A percentile compares a stretch with the other conserved stretches of the same genome.
Evolutionary conservation across 805 yeast species (phyloP).

Genomic region (Monosporozyma aquatica): DNA sequence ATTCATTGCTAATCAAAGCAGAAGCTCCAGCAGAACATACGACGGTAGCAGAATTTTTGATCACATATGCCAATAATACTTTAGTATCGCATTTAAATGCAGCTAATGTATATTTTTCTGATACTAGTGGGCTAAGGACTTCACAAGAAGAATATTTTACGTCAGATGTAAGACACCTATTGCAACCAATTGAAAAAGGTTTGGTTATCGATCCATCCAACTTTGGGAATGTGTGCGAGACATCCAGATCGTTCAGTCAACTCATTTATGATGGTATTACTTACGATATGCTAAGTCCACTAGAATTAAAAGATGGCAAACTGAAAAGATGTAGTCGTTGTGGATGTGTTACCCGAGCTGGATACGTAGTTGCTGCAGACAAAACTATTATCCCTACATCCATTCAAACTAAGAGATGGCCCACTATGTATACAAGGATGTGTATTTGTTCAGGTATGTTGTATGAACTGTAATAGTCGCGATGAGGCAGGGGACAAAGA

Average conservation of each 20-base stretch:
- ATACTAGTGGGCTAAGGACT: slow-evolving; percentile 26
- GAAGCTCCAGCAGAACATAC: slow-evolving; percentile 40
- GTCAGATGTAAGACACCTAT: slow-evolving; percentile 31
- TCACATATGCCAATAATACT: slow-evolving; percentile 22
- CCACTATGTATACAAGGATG: slow-evolving; percentile 27
- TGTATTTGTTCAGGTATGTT: slow-evolving; percentile 32
- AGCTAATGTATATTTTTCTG: slow-evolving; percentile 25
- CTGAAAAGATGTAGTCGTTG: slow-evolving; percentile 46
- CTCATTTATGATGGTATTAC: slow-evolving; percentile 28
- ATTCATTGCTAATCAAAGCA: slow-evolving; percentile 51
- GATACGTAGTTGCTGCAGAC: slow-evolving; percentile 26
- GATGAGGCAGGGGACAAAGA: background rate
- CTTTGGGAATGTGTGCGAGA: slow-evolving; percentile 34
- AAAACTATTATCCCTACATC: slow-evolving; percentile 29
- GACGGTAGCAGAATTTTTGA: slow-evolving; percentile 22
- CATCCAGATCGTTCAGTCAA: slow-evolving; percentile 33
- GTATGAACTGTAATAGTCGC: slow-evolving; percentile 15
- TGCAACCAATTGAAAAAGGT: slow-evolving; percentile 27
- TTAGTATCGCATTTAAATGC: slow-evolving; percentile 25
- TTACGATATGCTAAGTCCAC: slow-evolving; percentile 19
- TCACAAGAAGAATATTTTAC: slow-evolving; percentile 27
- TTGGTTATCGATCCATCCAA: slow-evolving; percentile 45
- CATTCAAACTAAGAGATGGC: slow-evolving; percentile 31
- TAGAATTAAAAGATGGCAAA: slow-evolving; percentile 18
- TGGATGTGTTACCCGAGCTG: slow-evolving; percentile 38